Percentiles rank a stretch among this genome's conserved stretches.
Evolutionary conservation across 805 yeast genomes (phyloP).

Genomic region (Candida methanosorbosa): DNA sequence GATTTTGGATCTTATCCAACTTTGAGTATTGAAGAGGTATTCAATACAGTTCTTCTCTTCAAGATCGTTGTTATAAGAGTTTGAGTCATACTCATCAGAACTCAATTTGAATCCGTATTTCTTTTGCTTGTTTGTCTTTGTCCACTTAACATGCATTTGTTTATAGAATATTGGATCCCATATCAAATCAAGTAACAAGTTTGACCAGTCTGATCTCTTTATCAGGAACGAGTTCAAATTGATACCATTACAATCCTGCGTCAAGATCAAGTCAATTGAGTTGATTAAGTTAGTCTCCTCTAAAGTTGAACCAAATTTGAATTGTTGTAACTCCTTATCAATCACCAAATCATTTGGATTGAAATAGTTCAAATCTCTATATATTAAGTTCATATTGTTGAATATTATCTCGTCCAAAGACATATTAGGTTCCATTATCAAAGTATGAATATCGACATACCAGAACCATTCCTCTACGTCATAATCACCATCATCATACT

Average conservation of each 20-base stretch:
- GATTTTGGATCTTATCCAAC: conserved; percentile 31
- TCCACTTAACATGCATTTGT: conserved; percentile 26
- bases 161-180: conserved; percentile 33
- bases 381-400: conserved; percentile 19
- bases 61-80: conserved; percentile 29
- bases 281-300: conserved; percentile 18
- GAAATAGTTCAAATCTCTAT: conserved; percentile 25
- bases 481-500: conserved; percentile 17
- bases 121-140: conserved; percentile 13
- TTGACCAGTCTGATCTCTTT: conserved; percentile 30
- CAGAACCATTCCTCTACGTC: conserved; percentile 29
- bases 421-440: conserved; percentile 31
- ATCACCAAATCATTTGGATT: conserved; percentile 26
- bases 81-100: conserved; percentile 17
- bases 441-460: conserved; percentile 31
- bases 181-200: conserved; percentile 26
- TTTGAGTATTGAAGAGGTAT: conserved; percentile 25
- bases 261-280: conserved; percentile 26
- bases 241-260: conserved; percentile 36
- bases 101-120: conserved; percentile 20
- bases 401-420: conserved; percentile 27
- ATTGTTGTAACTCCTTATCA: conserved; percentile 20
- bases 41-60: conserved; percentile 32
- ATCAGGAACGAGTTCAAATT: conserved; percentile 31
- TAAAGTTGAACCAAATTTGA: conserved; percentile 11